A percentile compares a stretch with the other conserved stretches of the same genome.
Evolutionary conservation across 2,329 filamentous ascomycete species (phyloP).

Genomic region (Whalleya microplaca): DNA sequence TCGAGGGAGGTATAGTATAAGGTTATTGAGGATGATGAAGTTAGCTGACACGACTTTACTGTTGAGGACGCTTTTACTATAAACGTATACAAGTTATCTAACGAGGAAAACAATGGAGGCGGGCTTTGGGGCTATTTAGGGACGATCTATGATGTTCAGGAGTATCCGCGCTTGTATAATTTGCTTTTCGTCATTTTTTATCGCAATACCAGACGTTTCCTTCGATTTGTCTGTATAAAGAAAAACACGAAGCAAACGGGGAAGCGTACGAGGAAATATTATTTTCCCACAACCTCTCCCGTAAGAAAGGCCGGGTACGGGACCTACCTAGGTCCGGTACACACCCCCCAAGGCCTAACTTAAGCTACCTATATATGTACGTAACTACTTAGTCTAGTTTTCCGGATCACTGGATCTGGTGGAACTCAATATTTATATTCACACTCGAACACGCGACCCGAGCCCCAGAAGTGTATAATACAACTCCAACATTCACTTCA

Average conservation of each 20-base stretch:
- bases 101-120: slow-evolving; percentile 25
- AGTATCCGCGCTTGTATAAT: slow-evolving; percentile 36
- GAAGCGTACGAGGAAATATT: not conserved
- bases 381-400: not conserved
- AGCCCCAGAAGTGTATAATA: too few relatives aligned
- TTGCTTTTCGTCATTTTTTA: slow-evolving; percentile 30
- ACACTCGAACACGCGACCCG: not conserved
- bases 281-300: not conserved
- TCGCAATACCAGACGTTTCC: slow-evolving; percentile 30
- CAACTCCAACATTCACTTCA: too few relatives aligned
- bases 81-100: slow-evolving; percentile 29
- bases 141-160: slow-evolving; percentile 34
- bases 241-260: slow-evolving; percentile 11
- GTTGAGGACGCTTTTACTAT: slow-evolving; percentile 22
- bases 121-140: slow-evolving; percentile 28
- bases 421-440: not conserved
- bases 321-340: not conserved
- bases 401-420: not conserved
- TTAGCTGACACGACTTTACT: slow-evolving; percentile 17
- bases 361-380: not conserved
- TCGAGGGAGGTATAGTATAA: slow-evolving; percentile 10
- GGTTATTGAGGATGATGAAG: slow-evolving; percentile 23
- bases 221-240: slow-evolving; percentile 20
- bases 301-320: not conserved
- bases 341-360: not conserved